phyloP scores from a whole-genome alignment of 768 basidiomycete species.

The Serendipita vermifera region DNA sequence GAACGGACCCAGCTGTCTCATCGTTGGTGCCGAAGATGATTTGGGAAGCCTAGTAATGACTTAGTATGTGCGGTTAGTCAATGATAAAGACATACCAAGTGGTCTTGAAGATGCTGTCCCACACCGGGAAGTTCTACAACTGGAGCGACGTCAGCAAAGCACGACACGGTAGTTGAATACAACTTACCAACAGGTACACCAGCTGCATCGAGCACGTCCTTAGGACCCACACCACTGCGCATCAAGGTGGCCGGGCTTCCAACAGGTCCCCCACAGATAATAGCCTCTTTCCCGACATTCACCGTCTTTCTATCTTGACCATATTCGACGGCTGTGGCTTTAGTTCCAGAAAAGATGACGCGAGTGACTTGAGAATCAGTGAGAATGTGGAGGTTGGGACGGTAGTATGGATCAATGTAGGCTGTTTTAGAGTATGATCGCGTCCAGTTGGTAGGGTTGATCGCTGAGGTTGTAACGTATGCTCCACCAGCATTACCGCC shows the following conservation, averaged over 20 bases:
- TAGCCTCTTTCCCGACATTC: conserved; percentile 44
- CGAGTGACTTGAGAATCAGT: conserved; percentile 47
- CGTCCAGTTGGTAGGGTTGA: conserved; percentile 52
- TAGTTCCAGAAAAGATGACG: conserved; percentile 29
- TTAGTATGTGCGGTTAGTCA: neutral
- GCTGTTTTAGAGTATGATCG: conserved; percentile 51
- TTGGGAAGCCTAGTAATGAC: conserved; percentile 23
- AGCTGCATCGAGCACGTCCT: conserved; percentile 35
- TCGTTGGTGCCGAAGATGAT: conserved; percentile 28
- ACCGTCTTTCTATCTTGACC: conserved; percentile 29
- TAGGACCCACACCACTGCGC: conserved; percentile 46
- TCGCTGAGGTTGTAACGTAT: conserved; percentile 42
- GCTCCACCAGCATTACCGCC: conserved; percentile 38
- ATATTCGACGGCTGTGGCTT: conserved; percentile 38
- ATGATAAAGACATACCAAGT: conserved; percentile 25
- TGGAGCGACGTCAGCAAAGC: neutral
- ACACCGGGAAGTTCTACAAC: conserved; percentile 43
- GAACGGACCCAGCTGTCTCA: conserved; percentile 27
- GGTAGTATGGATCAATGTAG: conserved; percentile 52
- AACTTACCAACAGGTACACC: conserved; percentile 25
- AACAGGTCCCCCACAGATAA: conserved; percentile 34
- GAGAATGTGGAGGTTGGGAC: conserved; percentile 51
- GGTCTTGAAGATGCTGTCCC: conserved; percentile 47
- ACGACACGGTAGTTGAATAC: neutral
- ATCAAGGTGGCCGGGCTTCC: conserved; percentile 43